A percentile compares a stretch with the other conserved stretches of the same genome.
Conservation (phyloP, 495 filamentous ascomycete species). For the Penicillium coprophilum region DNA sequence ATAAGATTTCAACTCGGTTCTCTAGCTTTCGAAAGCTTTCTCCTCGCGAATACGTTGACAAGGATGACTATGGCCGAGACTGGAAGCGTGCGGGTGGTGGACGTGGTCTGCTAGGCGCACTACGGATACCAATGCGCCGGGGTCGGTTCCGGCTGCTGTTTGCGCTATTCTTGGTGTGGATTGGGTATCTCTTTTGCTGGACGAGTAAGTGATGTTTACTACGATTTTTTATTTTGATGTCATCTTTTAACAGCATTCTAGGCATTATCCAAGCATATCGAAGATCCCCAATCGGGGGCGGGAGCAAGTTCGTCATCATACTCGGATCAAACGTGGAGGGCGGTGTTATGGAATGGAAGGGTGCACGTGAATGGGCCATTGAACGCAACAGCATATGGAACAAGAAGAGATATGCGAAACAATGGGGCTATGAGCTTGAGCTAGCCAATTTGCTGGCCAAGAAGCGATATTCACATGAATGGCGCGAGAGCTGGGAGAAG, state of each 20-base stretch:
- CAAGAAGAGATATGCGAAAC: slow-evolving; percentile 80
- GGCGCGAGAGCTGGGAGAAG: slow-evolving; percentile 99
- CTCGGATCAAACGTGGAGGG: slow-evolving; percentile 91
- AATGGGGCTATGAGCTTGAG: slow-evolving; percentile 95
- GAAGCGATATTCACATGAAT: slow-evolving; percentile 98
- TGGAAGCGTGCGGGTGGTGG: slow-evolving; percentile 24
- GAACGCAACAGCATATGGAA: slow-evolving; percentile 95
- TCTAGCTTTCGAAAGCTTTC: slow-evolving; percentile 59
- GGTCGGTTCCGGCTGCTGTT: slow-evolving; percentile 61
- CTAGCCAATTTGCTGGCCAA: slow-evolving; percentile 97
- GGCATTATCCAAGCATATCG: slow-evolving; percentile 50
- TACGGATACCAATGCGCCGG: slow-evolving; percentile 48
- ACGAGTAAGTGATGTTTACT: slow-evolving; percentile 41
- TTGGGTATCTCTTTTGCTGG: slow-evolving; percentile 62
- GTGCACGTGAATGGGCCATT: slow-evolving; percentile 94
- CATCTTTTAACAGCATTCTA: slow-evolving; percentile 12
- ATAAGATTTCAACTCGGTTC: slow-evolving; percentile 68
- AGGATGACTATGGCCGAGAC: slow-evolving; percentile 67
- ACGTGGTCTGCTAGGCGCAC: slow-evolving; percentile 30
- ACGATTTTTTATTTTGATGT: slow-evolving; percentile 26
- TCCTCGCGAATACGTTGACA: slow-evolving; percentile 60
- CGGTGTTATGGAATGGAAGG: slow-evolving; percentile 99
- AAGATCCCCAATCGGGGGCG: slow-evolving; percentile 68
- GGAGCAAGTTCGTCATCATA: slow-evolving; percentile 90
- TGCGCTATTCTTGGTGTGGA: slow-evolving; percentile 57